These are phyloP conservation scores for Aspergillus saccharolyticus DNA, from an alignment of 495 filamentous ascomycete genomes.

Conservation along the genomic window DNA sequence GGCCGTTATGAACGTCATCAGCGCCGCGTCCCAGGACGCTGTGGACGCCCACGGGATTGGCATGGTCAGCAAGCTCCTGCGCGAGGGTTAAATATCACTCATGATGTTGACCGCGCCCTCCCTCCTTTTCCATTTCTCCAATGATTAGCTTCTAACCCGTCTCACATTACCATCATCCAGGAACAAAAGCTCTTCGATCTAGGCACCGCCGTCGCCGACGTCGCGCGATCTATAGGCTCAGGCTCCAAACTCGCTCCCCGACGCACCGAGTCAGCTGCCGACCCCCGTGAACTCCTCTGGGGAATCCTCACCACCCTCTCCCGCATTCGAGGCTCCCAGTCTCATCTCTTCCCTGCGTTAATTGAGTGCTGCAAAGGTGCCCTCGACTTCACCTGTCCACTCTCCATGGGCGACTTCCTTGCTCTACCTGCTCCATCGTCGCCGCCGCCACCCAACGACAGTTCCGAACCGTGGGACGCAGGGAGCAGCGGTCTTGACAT, in stretches of 20 bases:
- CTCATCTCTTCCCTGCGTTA: slow-evolving; percentile 36
- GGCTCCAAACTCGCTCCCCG: slow-evolving; percentile 27
- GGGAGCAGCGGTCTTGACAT: neutral
- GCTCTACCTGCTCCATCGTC: slow-evolving; percentile 16
- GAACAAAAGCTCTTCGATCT: slow-evolving; percentile 43
- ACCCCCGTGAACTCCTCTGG: slow-evolving; percentile 40
- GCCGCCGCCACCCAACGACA: neutral
- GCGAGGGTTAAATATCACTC: no score
- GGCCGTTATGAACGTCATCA: slow-evolving; percentile 49
- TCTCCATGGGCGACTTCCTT: slow-evolving; percentile 32
- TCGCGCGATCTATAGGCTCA: slow-evolving; percentile 30
- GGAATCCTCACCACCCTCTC: slow-evolving; percentile 39
- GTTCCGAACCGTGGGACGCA: neutral
- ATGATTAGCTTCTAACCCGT: neutral
- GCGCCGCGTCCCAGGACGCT: slow-evolving; percentile 44
- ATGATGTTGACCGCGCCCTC: no score
- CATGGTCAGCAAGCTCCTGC: slow-evolving; percentile 47
- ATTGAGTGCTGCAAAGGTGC: slow-evolving; percentile 34
- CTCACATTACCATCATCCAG: slow-evolving; percentile 10
- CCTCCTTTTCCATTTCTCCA: no score
- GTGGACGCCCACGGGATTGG: slow-evolving; percentile 59
- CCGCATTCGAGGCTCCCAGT: slow-evolving; percentile 42
- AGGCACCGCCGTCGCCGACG: slow-evolving; percentile 35
- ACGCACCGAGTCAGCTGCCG: slow-evolving; percentile 29
- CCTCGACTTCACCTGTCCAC: slow-evolving; percentile 28